phyloP scores from a whole-genome alignment of 2,329 filamentous ascomycete species.

The Trichoderma arundinaceum region DNA sequence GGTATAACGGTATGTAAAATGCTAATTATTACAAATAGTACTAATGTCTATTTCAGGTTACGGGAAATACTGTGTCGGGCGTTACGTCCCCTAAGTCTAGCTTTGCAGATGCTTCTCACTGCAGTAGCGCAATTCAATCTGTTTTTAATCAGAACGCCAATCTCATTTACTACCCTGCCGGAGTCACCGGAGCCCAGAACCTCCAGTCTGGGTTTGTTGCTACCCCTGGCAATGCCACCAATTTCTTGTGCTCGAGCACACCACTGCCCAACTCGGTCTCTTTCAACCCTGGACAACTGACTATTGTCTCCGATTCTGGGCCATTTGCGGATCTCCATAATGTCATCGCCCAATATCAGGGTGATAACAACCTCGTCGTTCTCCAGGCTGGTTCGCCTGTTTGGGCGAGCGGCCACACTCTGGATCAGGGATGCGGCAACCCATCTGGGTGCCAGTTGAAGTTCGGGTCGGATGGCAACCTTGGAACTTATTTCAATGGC shows the following conservation, averaged over 20 bases:
- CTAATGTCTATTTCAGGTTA: constrained; percentile 21
- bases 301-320: constrained; percentile 33
- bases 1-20: constrained; percentile 33
- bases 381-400: constrained; percentile 31
- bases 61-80: constrained; percentile 36
- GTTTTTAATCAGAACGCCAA: constrained; percentile 36
- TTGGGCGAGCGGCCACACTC: constrained; percentile 34
- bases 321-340: constrained; percentile 35
- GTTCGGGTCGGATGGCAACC: constrained; percentile 32
- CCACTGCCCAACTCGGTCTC: constrained; percentile 34
- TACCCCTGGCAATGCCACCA: constrained; percentile 36
- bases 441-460: constrained; percentile 31
- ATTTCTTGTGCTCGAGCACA: constrained; percentile 37
- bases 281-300: constrained; percentile 34
- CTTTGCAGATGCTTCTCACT: constrained; percentile 36
- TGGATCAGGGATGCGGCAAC: constrained; percentile 32
- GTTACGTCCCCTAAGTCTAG: constrained; percentile 34
- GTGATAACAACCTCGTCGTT: constrained; percentile 39
- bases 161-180: constrained; percentile 36
- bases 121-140: constrained; percentile 33
- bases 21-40: no score
- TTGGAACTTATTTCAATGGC: constrained; percentile 31
- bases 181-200: constrained; percentile 33
- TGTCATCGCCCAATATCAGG: constrained; percentile 38
- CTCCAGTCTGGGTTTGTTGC: constrained; percentile 37